phyloP scores from a whole-genome alignment of 2,329 filamentous ascomycete species.

The Epicoccum nigrum region DNA sequence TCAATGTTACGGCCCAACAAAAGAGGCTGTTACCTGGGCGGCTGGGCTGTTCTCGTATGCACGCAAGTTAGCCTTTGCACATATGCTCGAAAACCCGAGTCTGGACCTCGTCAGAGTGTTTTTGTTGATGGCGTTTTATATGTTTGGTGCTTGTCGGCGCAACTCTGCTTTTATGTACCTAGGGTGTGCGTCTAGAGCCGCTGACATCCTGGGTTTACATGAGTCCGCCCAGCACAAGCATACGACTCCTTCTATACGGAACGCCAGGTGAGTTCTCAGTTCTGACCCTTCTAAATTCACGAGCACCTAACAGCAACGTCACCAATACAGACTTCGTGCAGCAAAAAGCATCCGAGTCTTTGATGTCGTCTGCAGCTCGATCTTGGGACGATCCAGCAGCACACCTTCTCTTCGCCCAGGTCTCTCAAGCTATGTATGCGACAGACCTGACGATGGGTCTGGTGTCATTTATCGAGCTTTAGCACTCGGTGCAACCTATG shows the following conservation, averaged over 20 bases:
- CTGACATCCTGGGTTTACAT: conserved; percentile 58
- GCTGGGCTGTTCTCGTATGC: conserved; percentile 57
- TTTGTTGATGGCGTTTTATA: conserved; percentile 64
- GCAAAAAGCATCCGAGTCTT: conserved; percentile 58
- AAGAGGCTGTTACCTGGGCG: conserved; percentile 19
- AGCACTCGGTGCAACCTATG: conserved; percentile 28
- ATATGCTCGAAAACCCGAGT: conserved; percentile 61
- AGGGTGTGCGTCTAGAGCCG: conserved; percentile 63
- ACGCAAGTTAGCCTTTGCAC: conserved; percentile 56
- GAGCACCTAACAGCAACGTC: neutral
- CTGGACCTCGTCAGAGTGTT: conserved; percentile 60
- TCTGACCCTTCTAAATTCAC: too few relatives aligned
- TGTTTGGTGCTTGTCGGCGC: conserved; percentile 63
- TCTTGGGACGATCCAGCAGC: conserved; percentile 55
- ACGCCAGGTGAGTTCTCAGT: conserved; percentile 19
- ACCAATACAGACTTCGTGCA: conserved; percentile 45
- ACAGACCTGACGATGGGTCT: neutral
- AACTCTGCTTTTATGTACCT: conserved; percentile 69
- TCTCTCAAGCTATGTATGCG: conserved; percentile 14
- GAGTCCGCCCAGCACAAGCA: conserved; percentile 34
- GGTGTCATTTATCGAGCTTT: conserved; percentile 16
- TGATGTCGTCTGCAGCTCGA: conserved; percentile 56
- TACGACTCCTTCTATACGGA: conserved; percentile 7
- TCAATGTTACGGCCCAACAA: conserved; percentile 48
- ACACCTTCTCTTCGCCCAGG: conserved; percentile 23